Conservation (phyloP, 495 filamentous ascomycete genomes). For the Clavariopsis aquatica region DNA sequence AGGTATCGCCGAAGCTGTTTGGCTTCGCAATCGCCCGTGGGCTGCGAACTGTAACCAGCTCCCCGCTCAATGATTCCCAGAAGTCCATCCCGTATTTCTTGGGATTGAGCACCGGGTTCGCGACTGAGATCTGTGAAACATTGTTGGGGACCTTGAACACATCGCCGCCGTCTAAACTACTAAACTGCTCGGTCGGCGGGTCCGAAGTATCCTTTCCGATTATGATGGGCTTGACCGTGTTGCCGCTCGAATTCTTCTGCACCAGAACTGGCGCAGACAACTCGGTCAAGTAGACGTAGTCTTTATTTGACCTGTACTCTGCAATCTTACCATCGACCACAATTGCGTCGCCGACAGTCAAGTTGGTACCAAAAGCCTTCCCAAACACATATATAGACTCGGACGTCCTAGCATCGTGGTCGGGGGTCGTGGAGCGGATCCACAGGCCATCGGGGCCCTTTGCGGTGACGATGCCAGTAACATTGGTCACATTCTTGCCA, state of each 20-base stretch:
- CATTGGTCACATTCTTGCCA: constrained; percentile 52
- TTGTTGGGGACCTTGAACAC: constrained; percentile 59
- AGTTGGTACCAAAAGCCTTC: constrained; percentile 43
- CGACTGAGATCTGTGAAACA: constrained; percentile 52
- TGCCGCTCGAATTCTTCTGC: constrained; percentile 50
- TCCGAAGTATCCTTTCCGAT: constrained; percentile 53
- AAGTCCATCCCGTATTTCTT: constrained; percentile 62
- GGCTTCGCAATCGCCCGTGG: constrained; percentile 53
- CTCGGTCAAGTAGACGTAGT: constrained; percentile 61
- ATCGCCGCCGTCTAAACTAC: constrained; percentile 54
- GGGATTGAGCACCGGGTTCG: constrained; percentile 57
- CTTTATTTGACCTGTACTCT: constrained; percentile 55
- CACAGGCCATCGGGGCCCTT: constrained; percentile 60
- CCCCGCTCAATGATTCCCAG: constrained; percentile 63
- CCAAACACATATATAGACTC: constrained; percentile 61
- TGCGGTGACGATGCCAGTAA: constrained; percentile 62
- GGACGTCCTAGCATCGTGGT: constrained; percentile 51
- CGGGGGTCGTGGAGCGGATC: constrained; percentile 55
- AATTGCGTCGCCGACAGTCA: constrained; percentile 59
- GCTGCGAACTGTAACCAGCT: constrained; percentile 55
- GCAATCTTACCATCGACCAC: constrained; percentile 55
- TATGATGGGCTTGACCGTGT: constrained; percentile 52
- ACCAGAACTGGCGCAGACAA: constrained; percentile 53
- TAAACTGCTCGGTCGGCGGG: constrained; percentile 57
- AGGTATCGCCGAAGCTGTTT: constrained; percentile 62